These are phyloP conservation scores for Sporothrix humicola DNA, from an alignment of 2,329 filamentous ascomycete species.

Conservation along the genomic window DNA sequence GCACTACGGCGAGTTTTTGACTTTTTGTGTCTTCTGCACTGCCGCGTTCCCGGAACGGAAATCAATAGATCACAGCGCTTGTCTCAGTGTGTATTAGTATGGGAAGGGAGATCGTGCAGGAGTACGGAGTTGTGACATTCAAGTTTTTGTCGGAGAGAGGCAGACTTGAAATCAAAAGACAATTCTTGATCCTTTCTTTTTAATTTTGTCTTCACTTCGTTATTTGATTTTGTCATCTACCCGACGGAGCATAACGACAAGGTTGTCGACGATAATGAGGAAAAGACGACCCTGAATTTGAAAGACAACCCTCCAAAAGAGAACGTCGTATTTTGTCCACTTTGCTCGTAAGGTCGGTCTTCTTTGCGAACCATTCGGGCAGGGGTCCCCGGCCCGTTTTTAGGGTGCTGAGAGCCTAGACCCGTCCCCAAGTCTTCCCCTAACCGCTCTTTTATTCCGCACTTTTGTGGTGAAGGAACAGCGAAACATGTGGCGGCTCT, in stretches of 20 bases:
- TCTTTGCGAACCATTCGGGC: too few species aligned
- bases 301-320: background rate
- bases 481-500: conserved; percentile 4
- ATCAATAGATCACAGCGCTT: background rate
- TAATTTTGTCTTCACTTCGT: background rate
- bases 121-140: too few species aligned
- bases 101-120: too few species aligned
- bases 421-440: background rate
- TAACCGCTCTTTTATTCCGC: conserved; percentile 1
- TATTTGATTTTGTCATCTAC: background rate
- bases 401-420: background rate
- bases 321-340: background rate
- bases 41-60: background rate
- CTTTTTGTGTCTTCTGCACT: background rate
- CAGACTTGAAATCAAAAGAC: too few species aligned
- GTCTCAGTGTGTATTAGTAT: background rate
- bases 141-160: too few species aligned
- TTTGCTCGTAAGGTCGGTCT: background rate
- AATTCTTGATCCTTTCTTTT: background rate
- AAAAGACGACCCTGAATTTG: background rate
- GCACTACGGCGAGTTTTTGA: background rate
- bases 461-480: background rate
- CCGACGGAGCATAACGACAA: background rate
- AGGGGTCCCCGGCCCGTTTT: background rate
- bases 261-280: background rate